Conservation (phyloP, 1,139 yeast species). For the Candida anutae region DNA sequence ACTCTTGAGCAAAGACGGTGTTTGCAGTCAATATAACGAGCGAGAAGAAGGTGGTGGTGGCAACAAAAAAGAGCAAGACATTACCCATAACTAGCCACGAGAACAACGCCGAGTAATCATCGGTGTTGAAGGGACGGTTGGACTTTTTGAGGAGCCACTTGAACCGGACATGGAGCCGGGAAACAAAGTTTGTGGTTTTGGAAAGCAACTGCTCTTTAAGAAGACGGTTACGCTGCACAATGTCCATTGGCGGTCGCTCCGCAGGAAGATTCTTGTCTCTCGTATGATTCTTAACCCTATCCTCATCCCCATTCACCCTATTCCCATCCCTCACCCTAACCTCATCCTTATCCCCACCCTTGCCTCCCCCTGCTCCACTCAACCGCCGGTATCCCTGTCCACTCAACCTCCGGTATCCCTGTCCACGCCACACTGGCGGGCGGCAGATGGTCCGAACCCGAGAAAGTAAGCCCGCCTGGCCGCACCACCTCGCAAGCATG, state of each 20-base stretch:
- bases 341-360: too few relatives aligned
- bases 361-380: too few relatives aligned
- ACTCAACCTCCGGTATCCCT: too few relatives aligned
- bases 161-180: conserved; percentile 47
- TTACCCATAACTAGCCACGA: conserved; percentile 91
- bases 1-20: conserved; percentile 86
- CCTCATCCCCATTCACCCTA: too few relatives aligned
- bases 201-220: conserved; percentile 48
- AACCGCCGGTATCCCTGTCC: too few relatives aligned
- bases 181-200: conserved; percentile 41
- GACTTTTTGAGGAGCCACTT: conserved; percentile 60
- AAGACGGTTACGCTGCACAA: conserved; percentile 7
- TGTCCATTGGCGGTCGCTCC: conserved; percentile 1
- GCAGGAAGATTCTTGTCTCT: neutral
- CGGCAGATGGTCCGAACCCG: too few relatives aligned
- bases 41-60: conserved; percentile 86
- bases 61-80: conserved; percentile 65
- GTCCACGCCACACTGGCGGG: too few relatives aligned
- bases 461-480: too few relatives aligned
- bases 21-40: conserved; percentile 69
- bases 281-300: too few relatives aligned
- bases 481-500: too few relatives aligned
- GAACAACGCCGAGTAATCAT: conserved; percentile 81
- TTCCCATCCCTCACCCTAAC: too few relatives aligned
- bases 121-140: conserved; percentile 69